phyloP scores from a whole-genome alignment of 1,284 basidiomycete genomes.

The Ustanciosporium gigantosporum region DNA sequence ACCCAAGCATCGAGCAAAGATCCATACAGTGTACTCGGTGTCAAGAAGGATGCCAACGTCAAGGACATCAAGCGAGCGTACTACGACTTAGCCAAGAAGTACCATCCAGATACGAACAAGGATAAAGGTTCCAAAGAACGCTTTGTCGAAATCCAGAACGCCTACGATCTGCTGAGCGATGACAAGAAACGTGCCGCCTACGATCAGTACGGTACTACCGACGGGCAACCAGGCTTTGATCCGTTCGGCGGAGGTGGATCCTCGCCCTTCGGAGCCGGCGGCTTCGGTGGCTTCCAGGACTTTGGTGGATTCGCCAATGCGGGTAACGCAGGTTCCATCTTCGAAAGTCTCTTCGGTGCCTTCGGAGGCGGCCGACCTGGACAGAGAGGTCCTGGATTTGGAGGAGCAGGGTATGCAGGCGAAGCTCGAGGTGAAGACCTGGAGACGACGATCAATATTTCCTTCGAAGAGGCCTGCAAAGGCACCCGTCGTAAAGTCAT shows the following conservation, averaged over 20 bases:
- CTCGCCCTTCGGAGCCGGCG: slow-evolving; percentile 68
- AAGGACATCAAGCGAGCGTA: slow-evolving; percentile 97
- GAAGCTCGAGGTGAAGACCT: slow-evolving; percentile 80
- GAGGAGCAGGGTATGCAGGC: slow-evolving; percentile 62
- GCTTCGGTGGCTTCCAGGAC: slow-evolving; percentile 66
- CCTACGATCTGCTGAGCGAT: slow-evolving; percentile 88
- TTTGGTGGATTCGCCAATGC: slow-evolving; percentile 64
- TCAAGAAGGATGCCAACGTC: slow-evolving; percentile 78
- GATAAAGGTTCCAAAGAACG: slow-evolving; percentile 87
- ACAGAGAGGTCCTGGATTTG: slow-evolving; percentile 49
- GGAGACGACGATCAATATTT: slow-evolving; percentile 75
- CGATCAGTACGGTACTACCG: slow-evolving; percentile 91
- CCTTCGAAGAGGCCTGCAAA: slow-evolving; percentile 90
- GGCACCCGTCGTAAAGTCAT: slow-evolving; percentile 79
- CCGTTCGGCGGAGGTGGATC: slow-evolving; percentile 67
- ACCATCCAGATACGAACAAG: slow-evolving; percentile 95
- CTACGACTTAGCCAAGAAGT: slow-evolving; percentile 97
- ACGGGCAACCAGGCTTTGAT: slow-evolving; percentile 88
- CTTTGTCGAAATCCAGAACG: slow-evolving; percentile 94
- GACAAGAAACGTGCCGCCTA: slow-evolving; percentile 90
- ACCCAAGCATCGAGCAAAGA: slow-evolving; percentile 68
- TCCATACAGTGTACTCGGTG: slow-evolving; percentile 88
- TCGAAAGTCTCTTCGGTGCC: slow-evolving; percentile 79
- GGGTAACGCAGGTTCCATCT: slow-evolving; percentile 67
- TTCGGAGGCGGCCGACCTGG: slow-evolving; percentile 63